phyloP scores from a whole-genome alignment of 1,284 basidiomycete genomes.

The Ganoderma sp. region DNA sequence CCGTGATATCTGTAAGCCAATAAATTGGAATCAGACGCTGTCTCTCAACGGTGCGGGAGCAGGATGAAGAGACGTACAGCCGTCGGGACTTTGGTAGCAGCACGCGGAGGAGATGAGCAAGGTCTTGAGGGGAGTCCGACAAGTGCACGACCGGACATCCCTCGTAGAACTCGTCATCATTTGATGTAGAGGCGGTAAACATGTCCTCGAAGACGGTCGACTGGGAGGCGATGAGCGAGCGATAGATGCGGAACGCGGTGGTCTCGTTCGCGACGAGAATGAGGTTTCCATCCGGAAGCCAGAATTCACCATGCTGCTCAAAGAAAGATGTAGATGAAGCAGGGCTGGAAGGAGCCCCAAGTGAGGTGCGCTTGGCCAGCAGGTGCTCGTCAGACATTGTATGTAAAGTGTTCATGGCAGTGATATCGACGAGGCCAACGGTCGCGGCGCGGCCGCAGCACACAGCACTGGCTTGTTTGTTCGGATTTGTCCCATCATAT shows the following conservation, averaged over 20 bases:
- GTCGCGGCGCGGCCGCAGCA: too few species aligned
- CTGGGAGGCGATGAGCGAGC: conserved; percentile 26
- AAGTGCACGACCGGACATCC: conserved; percentile 27
- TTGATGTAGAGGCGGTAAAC: conserved; percentile 27
- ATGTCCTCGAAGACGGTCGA: conserved; percentile 31
- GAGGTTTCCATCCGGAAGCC: conserved; percentile 33
- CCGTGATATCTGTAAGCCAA: too few species aligned
- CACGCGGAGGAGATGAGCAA: conserved; percentile 16
- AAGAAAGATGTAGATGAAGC: too few species aligned
- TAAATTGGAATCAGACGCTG: too few species aligned
- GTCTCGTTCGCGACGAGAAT: conserved; percentile 24
- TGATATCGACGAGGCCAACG: too few species aligned
- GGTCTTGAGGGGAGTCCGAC: conserved; percentile 23
- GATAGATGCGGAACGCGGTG: conserved; percentile 28
- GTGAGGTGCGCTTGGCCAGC: too few species aligned
- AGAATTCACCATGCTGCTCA: conserved; percentile 10
- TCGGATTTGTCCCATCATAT: too few species aligned
- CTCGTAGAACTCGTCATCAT: conserved; percentile 12
- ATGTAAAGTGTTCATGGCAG: too few species aligned
- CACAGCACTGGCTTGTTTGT: too few species aligned
- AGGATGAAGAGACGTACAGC: background rate
- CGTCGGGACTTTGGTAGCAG: background rate
- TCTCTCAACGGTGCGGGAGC: too few species aligned
- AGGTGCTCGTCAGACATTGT: too few species aligned
- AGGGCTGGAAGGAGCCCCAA: too few species aligned